Conservation (phyloP, 768 basidiomycete species). For the Russula abietina region DNA sequence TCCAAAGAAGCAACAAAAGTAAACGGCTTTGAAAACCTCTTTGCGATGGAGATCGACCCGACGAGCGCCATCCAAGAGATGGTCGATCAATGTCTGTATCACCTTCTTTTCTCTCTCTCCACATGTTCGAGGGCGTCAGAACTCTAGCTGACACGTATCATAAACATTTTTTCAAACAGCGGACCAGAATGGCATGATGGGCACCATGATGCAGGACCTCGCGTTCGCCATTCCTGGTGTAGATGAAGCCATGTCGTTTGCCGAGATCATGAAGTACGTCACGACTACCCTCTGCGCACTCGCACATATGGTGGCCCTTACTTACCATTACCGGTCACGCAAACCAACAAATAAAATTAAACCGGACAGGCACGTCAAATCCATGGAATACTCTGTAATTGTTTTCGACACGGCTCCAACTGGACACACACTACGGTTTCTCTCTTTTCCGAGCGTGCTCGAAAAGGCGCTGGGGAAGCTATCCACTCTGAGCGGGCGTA, state of each 20-base stretch:
- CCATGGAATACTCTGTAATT: conserved; percentile 99
- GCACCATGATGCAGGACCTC: conserved; percentile 99
- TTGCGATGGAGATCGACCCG: conserved; percentile 99
- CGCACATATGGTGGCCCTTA: background rate
- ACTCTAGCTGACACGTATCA: no score
- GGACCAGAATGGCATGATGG: conserved; percentile 92
- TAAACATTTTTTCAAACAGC: conserved; percentile 38
- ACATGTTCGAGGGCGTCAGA: no score
- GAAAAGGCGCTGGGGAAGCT: conserved; percentile 97
- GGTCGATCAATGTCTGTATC: conserved; percentile 84
- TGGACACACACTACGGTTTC: conserved; percentile 95
- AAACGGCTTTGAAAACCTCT: conserved; percentile 94
- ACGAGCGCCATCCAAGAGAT: conserved; percentile 97
- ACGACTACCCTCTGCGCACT: background rate
- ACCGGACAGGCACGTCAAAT: conserved; percentile 84
- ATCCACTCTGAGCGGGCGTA: conserved; percentile 85
- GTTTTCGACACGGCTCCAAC: conserved; percentile 99
- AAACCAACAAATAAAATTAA: background rate
- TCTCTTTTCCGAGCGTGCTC: conserved; percentile 97
- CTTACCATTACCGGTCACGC: no score
- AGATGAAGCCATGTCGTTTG: conserved; percentile 99
- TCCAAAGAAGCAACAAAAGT: conserved; percentile 98
- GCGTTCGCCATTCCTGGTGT: conserved; percentile 99
- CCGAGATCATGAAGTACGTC: conserved; percentile 97
- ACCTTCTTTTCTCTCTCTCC: background rate